A percentile compares a stretch with the other conserved stretches of the same genome.
These are phyloP conservation scores for Dendrocalamus latiflorus DNA, from an alignment of 202 grass and related monocot species.

Conservation along the genomic window DNA sequence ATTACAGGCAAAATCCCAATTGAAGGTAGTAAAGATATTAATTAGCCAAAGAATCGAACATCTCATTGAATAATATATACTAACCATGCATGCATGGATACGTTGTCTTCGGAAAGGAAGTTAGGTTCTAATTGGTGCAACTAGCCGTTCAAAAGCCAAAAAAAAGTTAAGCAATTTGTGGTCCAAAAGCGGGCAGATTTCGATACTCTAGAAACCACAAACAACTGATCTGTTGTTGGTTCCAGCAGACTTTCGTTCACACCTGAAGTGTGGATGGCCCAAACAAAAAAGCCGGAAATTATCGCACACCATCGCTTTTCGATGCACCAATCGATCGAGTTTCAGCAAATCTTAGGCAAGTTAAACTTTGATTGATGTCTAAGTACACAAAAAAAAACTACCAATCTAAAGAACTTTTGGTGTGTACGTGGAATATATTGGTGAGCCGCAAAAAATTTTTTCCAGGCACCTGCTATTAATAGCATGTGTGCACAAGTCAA, in stretches of 20 bases:
- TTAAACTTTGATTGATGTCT: neutral
- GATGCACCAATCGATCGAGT: neutral
- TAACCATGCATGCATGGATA: neutral
- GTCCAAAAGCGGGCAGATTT: neutral
- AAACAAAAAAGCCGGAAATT: neutral
- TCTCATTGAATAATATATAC: neutral
- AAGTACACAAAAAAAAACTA: neutral
- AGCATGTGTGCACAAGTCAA: constrained; percentile 31
- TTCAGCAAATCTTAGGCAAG: neutral
- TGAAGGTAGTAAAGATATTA: neutral
- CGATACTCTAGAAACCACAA: neutral
- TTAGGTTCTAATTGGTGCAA: neutral
- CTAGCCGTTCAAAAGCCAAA: neutral
- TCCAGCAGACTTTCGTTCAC: neutral
- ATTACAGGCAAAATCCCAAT: neutral
- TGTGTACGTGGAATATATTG: neutral
- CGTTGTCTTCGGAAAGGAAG: neutral
- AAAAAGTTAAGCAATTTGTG: neutral
- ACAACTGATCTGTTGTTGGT: neutral
- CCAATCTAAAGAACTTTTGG: neutral
- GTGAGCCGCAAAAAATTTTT: neutral
- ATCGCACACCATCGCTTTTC: neutral
- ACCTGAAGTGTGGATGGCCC: neutral
- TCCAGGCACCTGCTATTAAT: constrained; percentile 12
- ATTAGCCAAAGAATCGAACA: neutral